Evolutionary conservation across 352 stramenopile genomes (phyloP).

Genomic region (Phytophthora sojae): DNA sequence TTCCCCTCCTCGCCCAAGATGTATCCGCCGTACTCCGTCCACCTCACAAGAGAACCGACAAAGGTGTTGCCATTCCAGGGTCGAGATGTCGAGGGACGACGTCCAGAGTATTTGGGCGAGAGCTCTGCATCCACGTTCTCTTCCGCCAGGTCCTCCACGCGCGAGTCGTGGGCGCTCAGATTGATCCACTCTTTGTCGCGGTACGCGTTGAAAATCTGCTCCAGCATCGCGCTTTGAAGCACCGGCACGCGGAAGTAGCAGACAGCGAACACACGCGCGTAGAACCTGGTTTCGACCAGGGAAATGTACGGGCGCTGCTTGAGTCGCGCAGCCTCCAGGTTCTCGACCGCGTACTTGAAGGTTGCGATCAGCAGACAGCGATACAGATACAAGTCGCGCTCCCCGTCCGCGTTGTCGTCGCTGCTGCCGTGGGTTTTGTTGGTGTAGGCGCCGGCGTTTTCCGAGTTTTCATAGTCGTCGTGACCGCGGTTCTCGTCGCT

Average conservation of each 20-base stretch:
- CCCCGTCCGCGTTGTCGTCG: constrained; percentile 48
- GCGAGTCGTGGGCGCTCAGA: constrained; percentile 33
- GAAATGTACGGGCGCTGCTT: constrained; percentile 64
- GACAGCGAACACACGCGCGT: constrained; percentile 70
- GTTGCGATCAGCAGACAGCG: constrained; percentile 76
- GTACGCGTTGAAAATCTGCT: constrained; percentile 65
- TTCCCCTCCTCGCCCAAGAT: constrained; percentile 47
- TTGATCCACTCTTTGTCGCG: constrained; percentile 60
- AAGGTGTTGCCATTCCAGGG: constrained; percentile 67
- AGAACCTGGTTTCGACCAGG: constrained; percentile 67
- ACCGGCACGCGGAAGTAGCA: constrained; percentile 75
- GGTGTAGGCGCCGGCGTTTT: constrained; percentile 22
- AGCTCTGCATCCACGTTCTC: background rate
- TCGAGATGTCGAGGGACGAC: constrained; percentile 50
- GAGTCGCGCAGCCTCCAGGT: constrained; percentile 51
- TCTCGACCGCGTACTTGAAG: constrained; percentile 77
- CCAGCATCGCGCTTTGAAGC: constrained; percentile 59
- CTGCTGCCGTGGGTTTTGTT: constrained; percentile 21
- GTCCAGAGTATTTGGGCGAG: constrained; percentile 15
- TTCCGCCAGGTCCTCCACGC: constrained; percentile 34
- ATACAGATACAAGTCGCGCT: constrained; percentile 70
- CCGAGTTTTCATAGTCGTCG: constrained; percentile 24
- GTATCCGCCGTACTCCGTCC: constrained; percentile 66
- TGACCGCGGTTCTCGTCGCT: constrained; percentile 13
- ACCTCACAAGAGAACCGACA: constrained; percentile 55